Percentiles rank a stretch among this genome's conserved stretches.
Evolutionary conservation across 2,329 filamentous ascomycete genomes (phyloP).

Genomic region (Didymella sp.): DNA sequence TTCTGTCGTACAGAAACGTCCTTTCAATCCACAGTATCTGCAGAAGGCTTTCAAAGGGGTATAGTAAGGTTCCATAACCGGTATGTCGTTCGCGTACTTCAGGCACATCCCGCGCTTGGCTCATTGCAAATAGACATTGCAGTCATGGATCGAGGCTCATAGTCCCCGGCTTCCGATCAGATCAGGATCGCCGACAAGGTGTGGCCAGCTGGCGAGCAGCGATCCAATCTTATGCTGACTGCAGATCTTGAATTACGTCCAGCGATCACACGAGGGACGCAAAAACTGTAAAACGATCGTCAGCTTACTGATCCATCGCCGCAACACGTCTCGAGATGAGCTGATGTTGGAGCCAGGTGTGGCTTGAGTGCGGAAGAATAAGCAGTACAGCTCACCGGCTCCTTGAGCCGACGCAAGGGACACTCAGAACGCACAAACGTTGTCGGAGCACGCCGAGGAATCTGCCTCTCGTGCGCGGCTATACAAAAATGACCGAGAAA

Average conservation of each 20-base stretch:
- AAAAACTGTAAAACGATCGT: background rate
- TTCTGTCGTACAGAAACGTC: constrained; percentile 31
- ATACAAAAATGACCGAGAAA: background rate
- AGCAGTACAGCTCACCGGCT: background rate
- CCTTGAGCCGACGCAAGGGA: constrained; percentile 9
- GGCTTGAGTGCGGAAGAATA: background rate
- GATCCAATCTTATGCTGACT: constrained; percentile 3
- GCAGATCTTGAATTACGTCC: constrained; percentile 3
- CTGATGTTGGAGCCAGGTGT: background rate
- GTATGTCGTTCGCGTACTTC: constrained; percentile 12
- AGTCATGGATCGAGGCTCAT: constrained; percentile 9
- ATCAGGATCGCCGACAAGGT: constrained; percentile 19
- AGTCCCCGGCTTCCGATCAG: constrained; percentile 1
- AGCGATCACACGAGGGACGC: background rate
- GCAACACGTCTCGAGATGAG: background rate
- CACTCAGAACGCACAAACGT: background rate
- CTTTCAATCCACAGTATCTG: constrained; percentile 26
- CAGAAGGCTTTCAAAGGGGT: constrained; percentile 27
- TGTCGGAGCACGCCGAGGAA: background rate
- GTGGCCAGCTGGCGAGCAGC: background rate
- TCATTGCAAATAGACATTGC: constrained; percentile 3
- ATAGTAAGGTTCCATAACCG: constrained; percentile 22
- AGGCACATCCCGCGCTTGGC: constrained; percentile 1
- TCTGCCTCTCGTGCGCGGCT: background rate
- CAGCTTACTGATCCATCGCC: too few species aligned